Evolutionary conservation across 345 rosid genomes (phyloP), one percentile per base, ranked within the genome.

Genomic region (Aquilaria yunnanensis): DNA sequence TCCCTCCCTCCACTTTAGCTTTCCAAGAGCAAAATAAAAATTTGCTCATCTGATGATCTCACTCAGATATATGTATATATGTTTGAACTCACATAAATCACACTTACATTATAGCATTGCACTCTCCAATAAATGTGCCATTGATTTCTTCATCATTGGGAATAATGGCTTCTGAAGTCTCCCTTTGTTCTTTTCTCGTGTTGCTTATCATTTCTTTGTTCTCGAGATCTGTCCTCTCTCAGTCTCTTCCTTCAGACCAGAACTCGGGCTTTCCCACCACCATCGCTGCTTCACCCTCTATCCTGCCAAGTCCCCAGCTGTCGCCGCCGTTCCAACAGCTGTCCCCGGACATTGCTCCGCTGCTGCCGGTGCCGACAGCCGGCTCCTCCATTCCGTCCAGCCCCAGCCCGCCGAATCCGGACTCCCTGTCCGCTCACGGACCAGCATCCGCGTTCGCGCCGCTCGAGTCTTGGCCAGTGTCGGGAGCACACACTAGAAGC

Each of bases 351-450:
- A 80, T 90, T 37, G 81, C 91, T 70, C 91, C 97, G 3, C 78
- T 90, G 4, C 70, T 84, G 66, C 97, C 97, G 51, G 14, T 70
- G 37, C 87, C 90, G 8, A 59, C 89, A 7, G 67, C 73, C 6
- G 81, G 71, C n/a, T 65, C 83, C 1, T 82, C 88, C 69, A 59
- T 90, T 68, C 93, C 96, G 10, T 76, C 96, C 62, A 80, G 65
- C 46, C 96, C 82, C 12, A 91, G 96, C 79, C 93, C 97, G 3
- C 96, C 97, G 12, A 83, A 91, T 71, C 97, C 97, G 0, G 88
- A 86, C 63, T 78, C 72, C 6, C 56, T 56, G 1, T 37, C 51
- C 4, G 74, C 80, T 0, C 32, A 64, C 30, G 84, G 66, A 8
- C 83, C 86, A 48, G 90, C 52, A 43, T 77, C 86, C 12, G 82